phyloP scores from a whole-genome alignment of 1,139 yeast species.

The Hansenula sp. region DNA sequence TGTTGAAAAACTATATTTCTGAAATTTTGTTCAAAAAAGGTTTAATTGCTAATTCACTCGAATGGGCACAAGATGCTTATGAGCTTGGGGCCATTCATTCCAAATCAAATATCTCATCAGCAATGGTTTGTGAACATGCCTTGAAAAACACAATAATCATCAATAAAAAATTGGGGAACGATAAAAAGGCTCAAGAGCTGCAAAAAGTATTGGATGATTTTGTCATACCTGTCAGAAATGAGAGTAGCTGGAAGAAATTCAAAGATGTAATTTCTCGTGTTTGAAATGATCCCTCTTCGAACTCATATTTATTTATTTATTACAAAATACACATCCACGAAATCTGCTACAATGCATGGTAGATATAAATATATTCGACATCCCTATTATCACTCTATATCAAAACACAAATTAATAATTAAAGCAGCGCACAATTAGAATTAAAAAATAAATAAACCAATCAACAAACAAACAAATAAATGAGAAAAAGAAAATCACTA shows the following conservation, averaged over 20 bases:
- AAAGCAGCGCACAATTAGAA: no score
- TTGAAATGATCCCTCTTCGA: background rate
- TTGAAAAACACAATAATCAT: slow-evolving; percentile 26
- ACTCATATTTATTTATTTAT: background rate
- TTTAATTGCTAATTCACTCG: slow-evolving; percentile 47
- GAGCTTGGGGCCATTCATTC: slow-evolving; percentile 28
- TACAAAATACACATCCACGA: background rate
- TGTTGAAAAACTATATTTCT: slow-evolving; percentile 54
- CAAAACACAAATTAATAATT: no score
- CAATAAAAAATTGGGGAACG: slow-evolving; percentile 1
- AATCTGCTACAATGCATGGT: no score
- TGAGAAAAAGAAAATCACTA: no score
- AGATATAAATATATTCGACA: no score
- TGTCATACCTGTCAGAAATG: slow-evolving; percentile 6
- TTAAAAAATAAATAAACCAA: no score
- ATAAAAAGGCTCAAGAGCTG: slow-evolving; percentile 33
- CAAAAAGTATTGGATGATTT: slow-evolving; percentile 26
- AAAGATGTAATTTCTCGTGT: background rate
- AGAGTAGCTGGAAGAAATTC: background rate
- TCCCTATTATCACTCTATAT: no score
- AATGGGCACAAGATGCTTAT: slow-evolving; percentile 59
- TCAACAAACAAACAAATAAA: no score
- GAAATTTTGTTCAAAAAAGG: slow-evolving; percentile 66
- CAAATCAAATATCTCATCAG: slow-evolving; percentile 33
- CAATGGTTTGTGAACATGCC: slow-evolving; percentile 35